phyloP scores from a whole-genome alignment of 257 asterid species.

The Jacaranda mimosifolia region DNA sequence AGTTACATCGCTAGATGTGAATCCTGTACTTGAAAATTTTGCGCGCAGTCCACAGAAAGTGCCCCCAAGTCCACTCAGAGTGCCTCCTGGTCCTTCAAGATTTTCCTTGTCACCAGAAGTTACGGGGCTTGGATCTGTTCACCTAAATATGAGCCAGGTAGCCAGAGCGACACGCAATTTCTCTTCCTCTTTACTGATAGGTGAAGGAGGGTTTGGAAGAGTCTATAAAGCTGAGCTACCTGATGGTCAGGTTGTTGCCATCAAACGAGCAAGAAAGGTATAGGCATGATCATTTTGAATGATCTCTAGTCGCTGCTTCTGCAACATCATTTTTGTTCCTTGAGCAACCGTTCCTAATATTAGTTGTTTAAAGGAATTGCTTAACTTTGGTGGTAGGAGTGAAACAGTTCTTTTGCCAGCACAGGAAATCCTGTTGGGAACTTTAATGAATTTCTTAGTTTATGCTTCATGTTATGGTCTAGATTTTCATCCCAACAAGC shows the following conservation, averaged over 20 bases:
- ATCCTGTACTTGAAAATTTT: conserved; percentile 54
- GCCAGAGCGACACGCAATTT: conserved; percentile 77
- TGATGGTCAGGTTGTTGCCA: conserved; percentile 85
- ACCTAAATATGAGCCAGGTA: conserved; percentile 77
- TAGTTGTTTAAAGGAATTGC: no score
- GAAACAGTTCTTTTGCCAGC: no score
- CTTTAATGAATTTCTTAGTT: no score
- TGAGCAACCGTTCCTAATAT: no score
- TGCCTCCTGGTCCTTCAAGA: conserved; percentile 92
- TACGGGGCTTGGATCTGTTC: conserved; percentile 85
- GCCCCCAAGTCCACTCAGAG: conserved; percentile 76
- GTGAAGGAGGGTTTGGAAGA: conserved; percentile 97
- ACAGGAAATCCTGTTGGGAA: no score
- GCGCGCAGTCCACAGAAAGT: conserved; percentile 67
- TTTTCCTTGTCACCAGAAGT: conserved; percentile 93
- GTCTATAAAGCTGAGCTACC: conserved; percentile 91
- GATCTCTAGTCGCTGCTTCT: no score
- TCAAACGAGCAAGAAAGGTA: conserved; percentile 98
- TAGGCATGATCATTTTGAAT: no score
- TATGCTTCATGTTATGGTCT: no score
- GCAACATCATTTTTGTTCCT: no score
- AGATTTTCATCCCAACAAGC: no score
- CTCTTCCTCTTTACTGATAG: conserved; percentile 67
- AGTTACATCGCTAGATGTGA: conserved; percentile 64
- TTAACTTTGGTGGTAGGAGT: no score